Base-by-base conservation (phyloP, 2,329 filamentous ascomycete species). In the Phialemonium atrogriseum region DNA sequence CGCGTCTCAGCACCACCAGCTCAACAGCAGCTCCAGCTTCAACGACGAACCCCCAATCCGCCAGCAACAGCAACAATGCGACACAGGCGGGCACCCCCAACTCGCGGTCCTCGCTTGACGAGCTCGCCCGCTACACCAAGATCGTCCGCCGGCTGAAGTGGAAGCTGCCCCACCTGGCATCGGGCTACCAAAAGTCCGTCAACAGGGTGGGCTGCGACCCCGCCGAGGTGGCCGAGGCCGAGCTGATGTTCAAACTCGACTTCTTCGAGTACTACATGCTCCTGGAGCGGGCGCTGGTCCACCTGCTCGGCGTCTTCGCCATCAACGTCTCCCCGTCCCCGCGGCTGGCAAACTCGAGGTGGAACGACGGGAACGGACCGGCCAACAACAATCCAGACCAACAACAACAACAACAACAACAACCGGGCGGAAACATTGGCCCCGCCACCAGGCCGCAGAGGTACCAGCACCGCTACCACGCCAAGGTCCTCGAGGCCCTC, bases 201-300 rank as follows among this genome's bases (percentile, higher is more conserved):
- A 50, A 56, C 21, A 58, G 59, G 5, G 35, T 50, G 2, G 46
- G 44, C 20, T 54, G 48, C 24, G 59, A 63, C 26, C 44, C 54
- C 0, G 45, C 48, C 13, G 49, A 52, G 15, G 47, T 51, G 9
- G 34, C 45, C n/a, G 66, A 72, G 40, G 70, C 70, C 0, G 74
- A 80, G 51, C 65, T 73, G 11, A 84, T 84, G 66, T 85, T 85
- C 61, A 84, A 85, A 51, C 66, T 85, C 7, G 81, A 85, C 47
- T 86, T 85, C 40, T 77, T 82, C 54, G 81, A 86, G 47, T 85
- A 80, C 52, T 85, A 85, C 57, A 73, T 75, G 31, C 66, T 83
- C 21, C 68, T 85, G 6, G 81, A 86, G 55, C 73, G 81, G 18
- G 79, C 78, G 0, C 62, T 85, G 7, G 77, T 83, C 2, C 70